Evolutionary conservation across 1,284 basidiomycete genomes (phyloP).

Genomic region (Moesziomyces aphidis): DNA sequence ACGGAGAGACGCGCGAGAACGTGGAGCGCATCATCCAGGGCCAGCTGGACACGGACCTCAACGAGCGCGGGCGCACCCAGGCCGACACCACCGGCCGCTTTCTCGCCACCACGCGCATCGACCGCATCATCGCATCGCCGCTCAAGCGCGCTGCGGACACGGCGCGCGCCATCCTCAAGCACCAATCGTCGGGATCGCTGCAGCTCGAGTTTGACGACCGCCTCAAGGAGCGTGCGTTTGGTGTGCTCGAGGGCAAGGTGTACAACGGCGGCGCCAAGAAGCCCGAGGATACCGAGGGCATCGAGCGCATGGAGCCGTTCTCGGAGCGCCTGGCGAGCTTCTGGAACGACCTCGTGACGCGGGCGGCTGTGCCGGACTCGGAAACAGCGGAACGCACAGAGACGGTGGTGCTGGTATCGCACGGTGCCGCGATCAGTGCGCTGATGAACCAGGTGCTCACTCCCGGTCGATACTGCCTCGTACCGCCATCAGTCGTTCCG

Average conservation of each 20-base stretch:
- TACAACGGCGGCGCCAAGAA: slow-evolving; percentile 48
- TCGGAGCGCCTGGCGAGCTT: slow-evolving; percentile 48
- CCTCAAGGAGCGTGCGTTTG: slow-evolving; percentile 62
- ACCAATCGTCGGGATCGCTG: slow-evolving; percentile 1
- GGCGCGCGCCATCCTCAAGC: slow-evolving; percentile 26
- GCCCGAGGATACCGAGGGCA: slow-evolving; percentile 57
- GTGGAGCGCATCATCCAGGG: slow-evolving; percentile 65
- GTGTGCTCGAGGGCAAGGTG: slow-evolving; percentile 58
- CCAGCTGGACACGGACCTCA: slow-evolving; percentile 64
- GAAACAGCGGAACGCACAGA: slow-evolving; percentile 5
- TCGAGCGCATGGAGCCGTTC: slow-evolving; percentile 51
- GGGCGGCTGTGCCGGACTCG: not conserved
- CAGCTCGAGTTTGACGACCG: slow-evolving; percentile 49
- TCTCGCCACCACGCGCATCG: slow-evolving; percentile 44
- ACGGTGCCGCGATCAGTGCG: slow-evolving; percentile 61
- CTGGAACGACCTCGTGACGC: slow-evolving; percentile 54
- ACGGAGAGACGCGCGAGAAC: slow-evolving; percentile 65
- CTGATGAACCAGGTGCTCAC: slow-evolving; percentile 58
- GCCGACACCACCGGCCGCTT: slow-evolving; percentile 51
- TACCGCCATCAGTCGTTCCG: slow-evolving; percentile 26
- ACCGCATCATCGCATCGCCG: slow-evolving; percentile 59
- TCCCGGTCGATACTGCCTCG: slow-evolving; percentile 37
- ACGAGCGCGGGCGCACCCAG: slow-evolving; percentile 53
- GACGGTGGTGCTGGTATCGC: slow-evolving; percentile 60
- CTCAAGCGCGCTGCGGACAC: slow-evolving; percentile 53